Evolutionary conservation across 768 basidiomycete species (phyloP).

Genomic region (Pleurotus pulmonarius): DNA sequence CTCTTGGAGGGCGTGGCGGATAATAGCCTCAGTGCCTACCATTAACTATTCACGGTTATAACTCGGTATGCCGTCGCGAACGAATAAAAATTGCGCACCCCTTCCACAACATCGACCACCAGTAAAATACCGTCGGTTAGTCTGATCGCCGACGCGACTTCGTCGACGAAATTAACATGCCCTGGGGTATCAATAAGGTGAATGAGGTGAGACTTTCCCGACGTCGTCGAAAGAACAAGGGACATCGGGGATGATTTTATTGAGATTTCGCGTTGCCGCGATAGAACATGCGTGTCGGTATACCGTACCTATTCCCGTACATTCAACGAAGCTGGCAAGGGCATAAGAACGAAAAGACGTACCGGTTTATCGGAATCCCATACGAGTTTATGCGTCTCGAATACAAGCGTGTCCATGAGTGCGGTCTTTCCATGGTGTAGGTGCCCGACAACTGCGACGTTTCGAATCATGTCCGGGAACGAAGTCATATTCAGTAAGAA

Average conservation of each 20-base stretch:
- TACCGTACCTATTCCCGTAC: slow-evolving; percentile 68
- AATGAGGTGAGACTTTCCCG: slow-evolving; percentile 89
- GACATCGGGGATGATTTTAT: slow-evolving; percentile 98
- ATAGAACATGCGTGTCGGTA: slow-evolving; percentile 91
- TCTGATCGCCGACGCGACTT: slow-evolving; percentile 85
- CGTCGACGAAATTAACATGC: slow-evolving; percentile 98
- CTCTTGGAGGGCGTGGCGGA: slow-evolving; percentile 89
- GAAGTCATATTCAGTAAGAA: slow-evolving; percentile 89
- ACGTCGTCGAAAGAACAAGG: slow-evolving; percentile 76
- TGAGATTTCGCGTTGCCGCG: slow-evolving; percentile 86
- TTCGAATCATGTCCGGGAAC: slow-evolving; percentile 93
- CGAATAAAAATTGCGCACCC: slow-evolving; percentile 47
- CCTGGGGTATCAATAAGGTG: slow-evolving; percentile 97
- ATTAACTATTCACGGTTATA: slow-evolving; percentile 55
- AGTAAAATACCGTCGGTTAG: slow-evolving; percentile 88
- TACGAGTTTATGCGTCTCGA: slow-evolving; percentile 91
- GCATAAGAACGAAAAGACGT: slow-evolving; percentile 22
- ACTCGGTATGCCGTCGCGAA: slow-evolving; percentile 5
- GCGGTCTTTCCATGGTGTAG: slow-evolving; percentile 98
- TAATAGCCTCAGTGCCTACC: slow-evolving; percentile 85
- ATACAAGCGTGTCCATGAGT: slow-evolving; percentile 94
- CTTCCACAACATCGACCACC: slow-evolving; percentile 98
- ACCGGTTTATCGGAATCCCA: slow-evolving; percentile 94
- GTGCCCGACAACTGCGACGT: slow-evolving; percentile 94
- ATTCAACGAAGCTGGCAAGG: slow-evolving; percentile 8